phyloP scores from a whole-genome alignment of 768 basidiomycete species.

The Rickenella mellea region DNA sequence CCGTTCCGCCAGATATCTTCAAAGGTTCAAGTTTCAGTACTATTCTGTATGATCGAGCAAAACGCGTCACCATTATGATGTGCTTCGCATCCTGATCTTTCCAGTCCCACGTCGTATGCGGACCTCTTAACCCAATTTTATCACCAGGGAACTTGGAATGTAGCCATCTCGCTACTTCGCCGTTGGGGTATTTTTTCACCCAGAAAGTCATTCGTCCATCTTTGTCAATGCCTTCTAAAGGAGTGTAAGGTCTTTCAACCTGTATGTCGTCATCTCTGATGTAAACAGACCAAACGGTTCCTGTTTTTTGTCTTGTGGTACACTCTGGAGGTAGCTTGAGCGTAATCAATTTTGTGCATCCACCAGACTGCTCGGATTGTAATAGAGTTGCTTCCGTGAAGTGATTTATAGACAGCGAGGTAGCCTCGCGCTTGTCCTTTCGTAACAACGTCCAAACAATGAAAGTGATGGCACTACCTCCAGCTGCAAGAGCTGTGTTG shows the following conservation, averaged over 20 bases:
- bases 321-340: slow-evolving; percentile 40
- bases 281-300: slow-evolving; percentile 65
- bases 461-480: slow-evolving; percentile 37
- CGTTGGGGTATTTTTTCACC: slow-evolving; percentile 71
- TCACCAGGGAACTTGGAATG: slow-evolving; percentile 63
- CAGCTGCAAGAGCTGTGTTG: slow-evolving; percentile 44
- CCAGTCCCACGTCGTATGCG: slow-evolving; percentile 56
- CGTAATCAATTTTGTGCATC: slow-evolving; percentile 56
- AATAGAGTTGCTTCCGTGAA: slow-evolving; percentile 53
- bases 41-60: background rate
- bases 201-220: slow-evolving; percentile 65
- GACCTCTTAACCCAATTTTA: slow-evolving; percentile 66
- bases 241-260: slow-evolving; percentile 81
- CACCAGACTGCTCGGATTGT: slow-evolving; percentile 41
- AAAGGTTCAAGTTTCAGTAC: background rate
- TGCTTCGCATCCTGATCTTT: slow-evolving; percentile 64
- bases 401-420: slow-evolving; percentile 20
- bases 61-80: slow-evolving; percentile 54
- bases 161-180: slow-evolving; percentile 80
- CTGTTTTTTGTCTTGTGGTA: slow-evolving; percentile 7
- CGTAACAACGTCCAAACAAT: slow-evolving; percentile 23
- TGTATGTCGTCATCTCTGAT: slow-evolving; percentile 86
- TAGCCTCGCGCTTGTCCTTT: slow-evolving; percentile 1
- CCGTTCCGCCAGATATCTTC: slow-evolving; percentile 83
- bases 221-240: slow-evolving; percentile 59